These are phyloP conservation scores for Populus hybrid DNA, from an alignment of 441 rosid genomes.

Conservation along the genomic window DNA sequence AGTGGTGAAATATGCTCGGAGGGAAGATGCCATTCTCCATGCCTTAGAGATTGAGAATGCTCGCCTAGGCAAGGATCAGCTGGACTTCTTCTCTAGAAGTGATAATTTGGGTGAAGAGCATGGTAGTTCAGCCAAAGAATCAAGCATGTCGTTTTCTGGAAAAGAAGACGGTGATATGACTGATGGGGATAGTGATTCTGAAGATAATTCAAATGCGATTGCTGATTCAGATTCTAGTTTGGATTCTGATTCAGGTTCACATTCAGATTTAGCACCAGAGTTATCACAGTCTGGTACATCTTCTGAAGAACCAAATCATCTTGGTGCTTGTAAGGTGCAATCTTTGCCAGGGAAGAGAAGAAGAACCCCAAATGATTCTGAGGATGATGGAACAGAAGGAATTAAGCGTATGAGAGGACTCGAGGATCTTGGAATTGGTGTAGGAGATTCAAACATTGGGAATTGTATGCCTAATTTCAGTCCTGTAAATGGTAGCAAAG, in stretches of 20 bases:
- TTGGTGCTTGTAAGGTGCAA: constrained; percentile 47
- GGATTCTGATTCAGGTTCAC: constrained; percentile 12
- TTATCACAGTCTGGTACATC: constrained; percentile 68
- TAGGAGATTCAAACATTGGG: constrained; percentile 44
- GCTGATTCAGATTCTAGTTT: constrained; percentile 4
- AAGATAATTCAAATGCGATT: constrained; percentile 20
- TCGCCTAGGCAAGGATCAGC: constrained; percentile 55
- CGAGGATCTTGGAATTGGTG: constrained; percentile 75
- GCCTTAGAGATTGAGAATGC: constrained; percentile 91
- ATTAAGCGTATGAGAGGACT: constrained; percentile 98
- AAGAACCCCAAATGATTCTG: constrained; percentile 92
- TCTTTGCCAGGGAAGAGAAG: constrained; percentile 61
- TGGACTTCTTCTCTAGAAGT: constrained; percentile 33
- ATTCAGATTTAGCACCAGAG: constrained; percentile 53
- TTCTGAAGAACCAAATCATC: constrained; percentile 54
- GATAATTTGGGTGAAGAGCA: constrained; percentile 33
- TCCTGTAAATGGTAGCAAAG: constrained; percentile 49
- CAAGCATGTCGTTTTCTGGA: constrained; percentile 46
- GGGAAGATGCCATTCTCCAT: constrained; percentile 90
- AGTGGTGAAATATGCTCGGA: constrained; percentile 81
- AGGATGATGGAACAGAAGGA: constrained; percentile 96
- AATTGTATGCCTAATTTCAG: constrained; percentile 49
- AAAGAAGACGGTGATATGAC: constrained; percentile 44
- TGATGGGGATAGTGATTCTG: constrained; percentile 39
- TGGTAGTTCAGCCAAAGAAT: constrained; percentile 44